phyloP scores from a whole-genome alignment of 345 rosid genomes.

The Punica granatum region DNA sequence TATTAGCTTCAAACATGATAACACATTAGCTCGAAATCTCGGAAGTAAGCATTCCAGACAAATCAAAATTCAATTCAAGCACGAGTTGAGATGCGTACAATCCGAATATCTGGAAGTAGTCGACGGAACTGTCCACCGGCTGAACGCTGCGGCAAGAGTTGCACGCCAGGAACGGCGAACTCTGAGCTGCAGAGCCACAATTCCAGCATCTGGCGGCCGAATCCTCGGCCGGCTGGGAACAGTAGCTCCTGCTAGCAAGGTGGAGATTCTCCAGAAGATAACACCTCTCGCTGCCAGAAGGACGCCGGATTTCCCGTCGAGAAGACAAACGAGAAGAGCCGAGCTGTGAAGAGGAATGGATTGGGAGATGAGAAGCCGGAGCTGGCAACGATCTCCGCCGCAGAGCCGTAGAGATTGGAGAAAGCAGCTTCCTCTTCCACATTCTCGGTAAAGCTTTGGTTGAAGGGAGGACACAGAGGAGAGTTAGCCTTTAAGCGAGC shows the following conservation, averaged over 20 bases:
- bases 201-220: slow-evolving; percentile 57
- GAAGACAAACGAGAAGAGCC: slow-evolving; percentile 16
- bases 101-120: slow-evolving; percentile 77
- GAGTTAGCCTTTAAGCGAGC: too few species aligned
- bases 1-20: background rate
- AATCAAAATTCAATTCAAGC: background rate
- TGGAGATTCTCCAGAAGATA: slow-evolving; percentile 9
- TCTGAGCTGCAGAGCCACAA: slow-evolving; percentile 34
- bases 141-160: slow-evolving; percentile 64
- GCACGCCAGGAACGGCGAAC: slow-evolving; percentile 55
- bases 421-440: slow-evolving; percentile 31
- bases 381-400: slow-evolving; percentile 12
- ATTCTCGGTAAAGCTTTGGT: slow-evolving; percentile 20
- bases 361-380: slow-evolving; percentile 13
- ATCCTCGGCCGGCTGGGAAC: slow-evolving; percentile 22
- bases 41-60: background rate
- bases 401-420: slow-evolving; percentile 23
- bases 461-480: background rate
- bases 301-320: slow-evolving; percentile 5
- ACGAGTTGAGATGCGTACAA: slow-evolving; percentile 39
- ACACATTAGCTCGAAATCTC: too few species aligned
- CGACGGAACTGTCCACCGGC: slow-evolving; percentile 64
- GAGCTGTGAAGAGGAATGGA: slow-evolving; percentile 11
- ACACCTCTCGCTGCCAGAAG: background rate
- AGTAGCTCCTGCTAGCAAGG: slow-evolving; percentile 23